Conservation (phyloP, 768 basidiomycete genomes). For the Calocybe indica region DNA sequence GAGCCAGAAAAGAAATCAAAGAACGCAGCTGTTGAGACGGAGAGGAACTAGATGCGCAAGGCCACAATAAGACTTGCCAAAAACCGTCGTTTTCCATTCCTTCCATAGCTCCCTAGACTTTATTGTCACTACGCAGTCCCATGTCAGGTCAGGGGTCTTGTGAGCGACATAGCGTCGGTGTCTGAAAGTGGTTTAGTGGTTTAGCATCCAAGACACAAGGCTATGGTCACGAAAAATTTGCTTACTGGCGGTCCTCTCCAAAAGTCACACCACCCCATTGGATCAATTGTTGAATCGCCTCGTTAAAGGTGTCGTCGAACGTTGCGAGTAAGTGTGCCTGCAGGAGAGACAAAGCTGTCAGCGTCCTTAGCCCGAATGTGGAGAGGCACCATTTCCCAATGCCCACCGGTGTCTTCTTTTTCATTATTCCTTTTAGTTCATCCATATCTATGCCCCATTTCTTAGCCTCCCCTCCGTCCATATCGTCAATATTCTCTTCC, state of each 20-base stretch:
- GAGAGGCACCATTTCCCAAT: constrained; percentile 2
- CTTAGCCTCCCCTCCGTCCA: constrained; percentile 64
- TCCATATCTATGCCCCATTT: constrained; percentile 70
- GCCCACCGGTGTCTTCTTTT: constrained; percentile 48
- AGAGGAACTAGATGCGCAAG: constrained; percentile 1
- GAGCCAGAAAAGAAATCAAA: constrained; percentile 8
- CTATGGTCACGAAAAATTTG: constrained; percentile 11
- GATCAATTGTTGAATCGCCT: constrained; percentile 72
- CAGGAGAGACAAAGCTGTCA: constrained; percentile 2
- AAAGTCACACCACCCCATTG: constrained; percentile 70
- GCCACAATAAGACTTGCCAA: constrained; percentile 38
- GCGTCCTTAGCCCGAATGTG: constrained; percentile 1
- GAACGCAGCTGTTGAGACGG: constrained; percentile 4
- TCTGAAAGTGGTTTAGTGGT: constrained; percentile 28
- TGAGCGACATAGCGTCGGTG: constrained; percentile 74
- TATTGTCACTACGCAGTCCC: constrained; percentile 61
- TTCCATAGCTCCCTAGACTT: constrained; percentile 62
- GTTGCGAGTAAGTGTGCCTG: constrained; percentile 50
- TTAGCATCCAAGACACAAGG: constrained; percentile 4
- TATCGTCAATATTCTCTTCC: constrained; percentile 26
- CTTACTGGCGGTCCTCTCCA: constrained; percentile 61
- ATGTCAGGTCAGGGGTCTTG: constrained; percentile 59
- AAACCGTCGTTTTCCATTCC: constrained; percentile 58
- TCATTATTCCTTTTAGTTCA: constrained; percentile 50
- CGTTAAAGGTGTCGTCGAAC: constrained; percentile 72